Evolutionary conservation across 2,329 filamentous ascomycete genomes (phyloP).

Genomic region (Davidsoniella australis): DNA sequence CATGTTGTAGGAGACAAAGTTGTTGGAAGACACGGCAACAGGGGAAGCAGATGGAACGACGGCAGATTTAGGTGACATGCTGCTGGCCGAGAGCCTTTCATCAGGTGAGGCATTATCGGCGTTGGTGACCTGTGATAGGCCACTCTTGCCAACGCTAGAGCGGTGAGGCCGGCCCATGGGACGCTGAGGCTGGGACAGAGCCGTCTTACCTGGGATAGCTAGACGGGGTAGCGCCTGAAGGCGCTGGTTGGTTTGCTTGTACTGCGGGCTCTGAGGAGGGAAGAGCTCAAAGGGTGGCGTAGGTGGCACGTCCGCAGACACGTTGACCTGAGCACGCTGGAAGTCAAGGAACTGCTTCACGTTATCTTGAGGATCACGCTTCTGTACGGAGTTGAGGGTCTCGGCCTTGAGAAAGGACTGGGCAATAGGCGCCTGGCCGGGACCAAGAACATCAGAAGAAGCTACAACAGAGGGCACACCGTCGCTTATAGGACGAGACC

Average conservation of each 20-base stretch:
- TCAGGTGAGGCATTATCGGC: neutral
- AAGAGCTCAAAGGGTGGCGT: constrained; percentile 54
- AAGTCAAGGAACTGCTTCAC: constrained; percentile 82
- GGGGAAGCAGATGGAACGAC: constrained; percentile 24
- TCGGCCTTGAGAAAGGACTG: constrained; percentile 53
- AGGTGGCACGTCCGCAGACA: constrained; percentile 41
- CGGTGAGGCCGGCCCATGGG: constrained; percentile 14
- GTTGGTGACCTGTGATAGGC: constrained; percentile 10
- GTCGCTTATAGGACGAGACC: constrained; percentile 45
- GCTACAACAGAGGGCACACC: constrained; percentile 69
- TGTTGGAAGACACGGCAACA: constrained; percentile 10
- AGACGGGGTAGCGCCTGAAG: constrained; percentile 45
- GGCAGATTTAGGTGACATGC: neutral
- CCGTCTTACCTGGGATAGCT: constrained; percentile 32
- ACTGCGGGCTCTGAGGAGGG: constrained; percentile 21
- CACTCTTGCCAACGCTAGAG: constrained; percentile 2
- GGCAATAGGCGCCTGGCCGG: constrained; percentile 43
- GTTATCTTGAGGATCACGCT: constrained; percentile 75
- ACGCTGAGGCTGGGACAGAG: constrained; percentile 15
- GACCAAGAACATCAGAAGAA: constrained; percentile 77
- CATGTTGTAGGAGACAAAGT: constrained; percentile 35
- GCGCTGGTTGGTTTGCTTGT: constrained; percentile 27
- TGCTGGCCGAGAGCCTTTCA: neutral
- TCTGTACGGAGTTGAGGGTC: constrained; percentile 49
- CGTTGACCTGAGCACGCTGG: constrained; percentile 41